phyloP scores from a whole-genome alignment of 2,329 filamentous ascomycete species.

The Fusarium keratoplasticum region DNA sequence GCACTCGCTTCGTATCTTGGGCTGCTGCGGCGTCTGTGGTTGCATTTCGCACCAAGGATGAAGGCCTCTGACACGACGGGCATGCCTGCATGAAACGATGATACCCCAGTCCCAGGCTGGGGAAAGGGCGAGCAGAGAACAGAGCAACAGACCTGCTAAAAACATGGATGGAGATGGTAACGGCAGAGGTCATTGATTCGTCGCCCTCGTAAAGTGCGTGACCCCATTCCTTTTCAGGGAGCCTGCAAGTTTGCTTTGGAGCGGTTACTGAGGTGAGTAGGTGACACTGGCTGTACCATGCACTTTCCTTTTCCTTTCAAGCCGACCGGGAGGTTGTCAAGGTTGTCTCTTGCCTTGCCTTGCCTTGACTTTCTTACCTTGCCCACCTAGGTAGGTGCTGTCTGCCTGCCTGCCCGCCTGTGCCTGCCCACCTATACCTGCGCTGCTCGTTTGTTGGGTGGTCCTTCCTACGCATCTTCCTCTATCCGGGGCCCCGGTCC shows the following conservation, averaged over 20 bases:
- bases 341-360: not conserved
- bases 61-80: conserved; percentile 2
- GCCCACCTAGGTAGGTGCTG: not conserved
- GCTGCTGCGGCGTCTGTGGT: not conserved
- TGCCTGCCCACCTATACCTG: not conserved
- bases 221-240: conserved; percentile 5
- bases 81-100: conserved; percentile 12
- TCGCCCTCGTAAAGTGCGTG: not conserved
- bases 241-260: not conserved
- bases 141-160: not conserved
- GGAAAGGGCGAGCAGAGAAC: not conserved
- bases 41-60: not conserved
- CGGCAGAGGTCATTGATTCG: not conserved
- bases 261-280: not conserved
- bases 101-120: not conserved
- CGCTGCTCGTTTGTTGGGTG: not conserved
- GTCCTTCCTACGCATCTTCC: conserved; percentile 10
- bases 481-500: conserved; percentile 24
- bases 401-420: not conserved
- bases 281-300: not conserved
- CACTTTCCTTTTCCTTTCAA: not conserved
- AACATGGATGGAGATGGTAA: not conserved
- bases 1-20: conserved; percentile 3
- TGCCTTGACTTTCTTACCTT: not conserved
- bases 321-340: not conserved